phyloP scores from a whole-genome alignment of 495 filamentous ascomycete genomes.

The Daldinia bambusicola region DNA sequence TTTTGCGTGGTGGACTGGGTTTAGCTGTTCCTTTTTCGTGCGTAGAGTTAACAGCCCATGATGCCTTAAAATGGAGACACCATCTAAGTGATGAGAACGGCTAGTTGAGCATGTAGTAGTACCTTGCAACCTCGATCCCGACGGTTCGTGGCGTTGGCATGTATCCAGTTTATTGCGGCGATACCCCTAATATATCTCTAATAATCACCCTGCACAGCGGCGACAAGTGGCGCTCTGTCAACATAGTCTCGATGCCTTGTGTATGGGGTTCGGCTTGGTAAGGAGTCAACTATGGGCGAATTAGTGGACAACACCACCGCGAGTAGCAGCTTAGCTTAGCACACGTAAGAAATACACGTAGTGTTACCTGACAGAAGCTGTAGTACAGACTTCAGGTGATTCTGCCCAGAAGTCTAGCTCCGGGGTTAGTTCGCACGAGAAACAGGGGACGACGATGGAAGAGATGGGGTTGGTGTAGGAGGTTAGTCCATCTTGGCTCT shows the following conservation, averaged over 20 bases:
- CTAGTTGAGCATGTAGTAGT: conserved; percentile 1
- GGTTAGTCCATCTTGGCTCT: not conserved
- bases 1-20: not conserved
- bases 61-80: not conserved
- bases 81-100: not conserved
- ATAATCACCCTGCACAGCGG: not conserved
- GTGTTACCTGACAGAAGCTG: conserved; percentile 1
- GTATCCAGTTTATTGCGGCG: not conserved
- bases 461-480: not conserved
- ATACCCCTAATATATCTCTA: not conserved
- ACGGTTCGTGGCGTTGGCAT: not conserved
- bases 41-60: not conserved
- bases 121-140: not conserved
- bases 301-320: not conserved
- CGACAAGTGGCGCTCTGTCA: not conserved
- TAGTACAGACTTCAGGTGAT: not conserved
- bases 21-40: not conserved
- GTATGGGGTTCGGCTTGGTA: not conserved
- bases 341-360: not conserved
- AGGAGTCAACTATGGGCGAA: not conserved
- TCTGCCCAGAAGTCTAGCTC: not conserved
- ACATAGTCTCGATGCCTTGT: not conserved
- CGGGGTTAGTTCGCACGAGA: not conserved
- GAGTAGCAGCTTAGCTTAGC: not conserved
- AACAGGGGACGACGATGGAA: not conserved